Conservation (phyloP, 2,329 filamentous ascomycete genomes). For the Fusarium begoniae region DNA sequence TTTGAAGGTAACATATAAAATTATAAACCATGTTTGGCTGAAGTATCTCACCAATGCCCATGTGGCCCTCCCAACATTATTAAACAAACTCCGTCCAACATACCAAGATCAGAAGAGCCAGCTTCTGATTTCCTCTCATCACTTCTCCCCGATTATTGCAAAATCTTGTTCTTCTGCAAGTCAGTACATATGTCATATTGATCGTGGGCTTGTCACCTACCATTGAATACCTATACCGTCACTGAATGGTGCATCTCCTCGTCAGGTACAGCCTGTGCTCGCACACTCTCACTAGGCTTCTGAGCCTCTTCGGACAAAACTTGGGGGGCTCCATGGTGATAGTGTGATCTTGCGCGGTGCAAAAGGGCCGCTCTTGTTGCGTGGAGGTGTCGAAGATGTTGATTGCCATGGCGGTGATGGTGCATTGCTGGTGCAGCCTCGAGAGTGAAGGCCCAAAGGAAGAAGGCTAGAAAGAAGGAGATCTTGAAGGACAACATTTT, state of each 20-base stretch:
- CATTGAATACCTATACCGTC: background rate
- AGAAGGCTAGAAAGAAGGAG: slow-evolving; percentile 32
- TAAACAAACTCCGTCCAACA: background rate
- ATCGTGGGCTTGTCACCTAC: background rate
- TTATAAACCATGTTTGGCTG: background rate
- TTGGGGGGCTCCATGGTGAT: background rate
- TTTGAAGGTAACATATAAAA: background rate
- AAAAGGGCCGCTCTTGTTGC: slow-evolving; percentile 50
- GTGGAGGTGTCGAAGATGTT: slow-evolving; percentile 29
- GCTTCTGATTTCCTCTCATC: background rate
- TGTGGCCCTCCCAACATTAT: background rate
- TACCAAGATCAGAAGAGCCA: slow-evolving; percentile 7
- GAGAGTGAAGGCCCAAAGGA: slow-evolving; percentile 35
- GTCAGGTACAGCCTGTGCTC: background rate
- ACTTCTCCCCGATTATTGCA: background rate
- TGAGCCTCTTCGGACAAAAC: slow-evolving; percentile 13
- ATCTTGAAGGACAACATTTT: slow-evolving; percentile 33
- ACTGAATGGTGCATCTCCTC: background rate
- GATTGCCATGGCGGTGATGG: slow-evolving; percentile 32
- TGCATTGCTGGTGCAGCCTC: slow-evolving; percentile 41
- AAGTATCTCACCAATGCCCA: background rate
- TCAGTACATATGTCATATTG: background rate
- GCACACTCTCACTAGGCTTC: slow-evolving; percentile 15
- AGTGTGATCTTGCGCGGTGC: slow-evolving; percentile 13
- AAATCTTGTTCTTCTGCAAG: background rate